These are phyloP conservation scores for Penicillium paneum DNA, from an alignment of 2,329 filamentous ascomycete species.

Conservation along the genomic window DNA sequence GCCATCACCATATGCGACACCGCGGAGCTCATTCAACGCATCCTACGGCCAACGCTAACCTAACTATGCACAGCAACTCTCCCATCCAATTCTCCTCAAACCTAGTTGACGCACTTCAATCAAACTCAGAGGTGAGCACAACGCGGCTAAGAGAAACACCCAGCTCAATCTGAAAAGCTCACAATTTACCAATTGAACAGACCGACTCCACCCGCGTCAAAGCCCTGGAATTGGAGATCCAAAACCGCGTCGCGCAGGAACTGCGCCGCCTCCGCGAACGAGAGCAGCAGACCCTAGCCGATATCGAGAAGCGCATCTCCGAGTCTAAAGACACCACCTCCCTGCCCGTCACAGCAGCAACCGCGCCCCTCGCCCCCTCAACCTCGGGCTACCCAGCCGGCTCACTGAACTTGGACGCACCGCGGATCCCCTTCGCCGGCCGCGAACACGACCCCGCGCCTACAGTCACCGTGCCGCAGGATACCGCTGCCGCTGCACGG, in stretches of 20 bases:
- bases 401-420: constrained; percentile 41
- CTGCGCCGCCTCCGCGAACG: constrained; percentile 73
- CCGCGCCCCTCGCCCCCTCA: constrained; percentile 22
- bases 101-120: constrained; percentile 77
- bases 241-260: constrained; percentile 80
- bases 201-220: constrained; percentile 84
- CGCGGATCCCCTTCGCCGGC: constrained; percentile 44
- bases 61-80: constrained; percentile 36
- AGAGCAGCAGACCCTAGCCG: constrained; percentile 65
- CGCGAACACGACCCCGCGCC: constrained; percentile 32
- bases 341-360: constrained; percentile 26
- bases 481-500: constrained; percentile 16
- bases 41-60: constrained; percentile 10
- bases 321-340: constrained; percentile 34
- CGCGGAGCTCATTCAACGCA: not conserved
- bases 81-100: constrained; percentile 73
- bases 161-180: not conserved
- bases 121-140: constrained; percentile 72
- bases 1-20: not conserved
- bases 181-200: constrained; percentile 47
- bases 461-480: constrained; percentile 13
- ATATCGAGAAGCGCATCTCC: constrained; percentile 62
- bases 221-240: constrained; percentile 80
- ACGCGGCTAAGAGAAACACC: constrained; percentile 1
- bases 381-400: constrained; percentile 24